Evolutionary conservation across 2,329 filamentous ascomycete species (phyloP).

Genomic region (Emmonsiellopsis sp.): DNA sequence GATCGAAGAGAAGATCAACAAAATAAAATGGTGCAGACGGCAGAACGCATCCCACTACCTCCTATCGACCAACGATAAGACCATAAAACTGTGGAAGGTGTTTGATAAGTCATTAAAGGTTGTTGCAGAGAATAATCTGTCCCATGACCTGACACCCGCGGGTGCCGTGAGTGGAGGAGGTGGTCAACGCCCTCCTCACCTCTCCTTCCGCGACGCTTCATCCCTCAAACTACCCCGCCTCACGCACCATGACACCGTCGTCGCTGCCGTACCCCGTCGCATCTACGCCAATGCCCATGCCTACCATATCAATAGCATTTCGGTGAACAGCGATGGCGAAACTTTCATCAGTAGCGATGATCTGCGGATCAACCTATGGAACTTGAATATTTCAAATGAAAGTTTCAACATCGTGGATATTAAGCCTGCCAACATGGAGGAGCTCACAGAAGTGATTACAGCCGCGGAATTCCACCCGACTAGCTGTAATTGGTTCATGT

Average conservation of each 20-base stretch:
- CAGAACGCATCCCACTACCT: constrained; percentile 98
- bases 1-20: constrained; percentile 99
- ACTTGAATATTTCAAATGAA: constrained; percentile 97
- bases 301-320: constrained; percentile 99
- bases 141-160: constrained; percentile 79
- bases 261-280: constrained; percentile 88
- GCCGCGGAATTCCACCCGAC: constrained; percentile 94
- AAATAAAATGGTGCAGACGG: constrained; percentile 98
- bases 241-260: constrained; percentile 96
- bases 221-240: constrained; percentile 90
- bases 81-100: constrained; percentile 99
- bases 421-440: constrained; percentile 99
- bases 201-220: constrained; percentile 67
- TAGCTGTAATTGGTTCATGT: constrained; percentile 99
- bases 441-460: constrained; percentile 96
- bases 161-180: constrained; percentile 66
- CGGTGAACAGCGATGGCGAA: constrained; percentile 98
- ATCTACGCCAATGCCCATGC: constrained; percentile 98
- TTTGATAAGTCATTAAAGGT: constrained; percentile 99
- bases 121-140: constrained; percentile 97
- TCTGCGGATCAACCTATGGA: constrained; percentile 96
- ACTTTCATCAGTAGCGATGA: constrained; percentile 99
- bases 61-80: constrained; percentile 98
- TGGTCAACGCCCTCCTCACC: constrained; percentile 60
- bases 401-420: constrained; percentile 99